Conservation (phyloP, 1,284 basidiomycete genomes). For the Waitea zeae region DNA sequence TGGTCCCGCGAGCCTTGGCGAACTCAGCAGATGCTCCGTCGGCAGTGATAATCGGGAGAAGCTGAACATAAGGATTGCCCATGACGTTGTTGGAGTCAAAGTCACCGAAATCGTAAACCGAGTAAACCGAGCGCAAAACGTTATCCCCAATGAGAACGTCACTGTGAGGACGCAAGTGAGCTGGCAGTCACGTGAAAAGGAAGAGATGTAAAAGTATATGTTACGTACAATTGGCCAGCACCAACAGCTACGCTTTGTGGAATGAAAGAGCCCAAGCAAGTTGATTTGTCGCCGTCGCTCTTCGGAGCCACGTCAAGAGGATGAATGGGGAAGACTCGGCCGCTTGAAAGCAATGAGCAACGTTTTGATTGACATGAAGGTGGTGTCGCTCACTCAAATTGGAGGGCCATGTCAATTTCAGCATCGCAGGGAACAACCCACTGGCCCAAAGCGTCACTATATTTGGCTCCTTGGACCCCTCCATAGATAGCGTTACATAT, state of each 20-base stretch:
- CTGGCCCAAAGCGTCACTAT: slow-evolving; percentile 27
- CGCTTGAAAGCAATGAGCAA: slow-evolving; percentile 20
- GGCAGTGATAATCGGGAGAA: slow-evolving; percentile 51
- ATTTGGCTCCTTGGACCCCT: slow-evolving; percentile 36
- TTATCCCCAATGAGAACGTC: slow-evolving; percentile 74
- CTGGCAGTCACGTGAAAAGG: slow-evolving; percentile 2
- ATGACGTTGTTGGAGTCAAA: slow-evolving; percentile 40
- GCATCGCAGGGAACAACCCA: slow-evolving; percentile 55
- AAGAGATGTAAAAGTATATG: not conserved
- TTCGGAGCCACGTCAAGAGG: slow-evolving; percentile 51
- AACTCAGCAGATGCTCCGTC: slow-evolving; percentile 53
- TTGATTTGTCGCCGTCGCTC: slow-evolving; percentile 21
- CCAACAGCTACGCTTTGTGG: slow-evolving; percentile 39
- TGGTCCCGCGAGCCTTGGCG: slow-evolving; percentile 43
- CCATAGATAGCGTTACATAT: slow-evolving; percentile 53
- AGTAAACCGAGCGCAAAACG: slow-evolving; percentile 67
- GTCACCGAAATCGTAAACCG: slow-evolving; percentile 77
- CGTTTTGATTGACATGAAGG: not conserved
- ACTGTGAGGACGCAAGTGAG: slow-evolving; percentile 17
- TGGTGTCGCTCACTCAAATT: slow-evolving; percentile 37
- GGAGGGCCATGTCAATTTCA: slow-evolving; percentile 60
- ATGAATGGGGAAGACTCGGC: slow-evolving; percentile 52
- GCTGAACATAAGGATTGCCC: slow-evolving; percentile 60
- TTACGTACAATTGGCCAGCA: slow-evolving; percentile 41
- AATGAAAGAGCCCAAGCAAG: slow-evolving; percentile 58